Percentiles rank a stretch among this genome's conserved stretches.
phyloP scores from a whole-genome alignment of 1,284 basidiomycete genomes.

The Rugosomyces carneus region DNA sequence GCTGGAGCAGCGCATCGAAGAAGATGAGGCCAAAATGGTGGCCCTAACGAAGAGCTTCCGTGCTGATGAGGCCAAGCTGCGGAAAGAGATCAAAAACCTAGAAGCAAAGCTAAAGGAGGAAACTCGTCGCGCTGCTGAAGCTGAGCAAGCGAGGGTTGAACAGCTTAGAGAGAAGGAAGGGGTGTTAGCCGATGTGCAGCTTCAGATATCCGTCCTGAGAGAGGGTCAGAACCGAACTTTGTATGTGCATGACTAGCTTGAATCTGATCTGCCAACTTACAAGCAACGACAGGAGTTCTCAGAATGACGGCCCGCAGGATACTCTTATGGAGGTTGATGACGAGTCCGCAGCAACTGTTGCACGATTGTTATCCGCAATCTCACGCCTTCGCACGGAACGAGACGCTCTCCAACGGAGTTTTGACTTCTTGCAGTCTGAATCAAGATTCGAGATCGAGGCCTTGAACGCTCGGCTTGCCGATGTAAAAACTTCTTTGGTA shows the following conservation, averaged over 20 bases:
- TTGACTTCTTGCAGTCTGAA: conserved; percentile 71
- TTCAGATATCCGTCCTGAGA: conserved; percentile 24
- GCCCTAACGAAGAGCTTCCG: conserved; percentile 42
- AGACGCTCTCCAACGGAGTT: conserved; percentile 56
- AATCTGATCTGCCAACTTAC: background rate
- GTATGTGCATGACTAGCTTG: background rate
- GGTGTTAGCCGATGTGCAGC: conserved; percentile 32
- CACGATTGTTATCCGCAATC: conserved; percentile 54
- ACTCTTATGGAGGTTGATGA: conserved; percentile 21
- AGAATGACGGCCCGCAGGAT: background rate
- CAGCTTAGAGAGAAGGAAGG: conserved; percentile 41
- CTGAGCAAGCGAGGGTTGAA: conserved; percentile 29
- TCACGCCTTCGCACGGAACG: conserved; percentile 66
- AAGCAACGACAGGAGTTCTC: background rate
- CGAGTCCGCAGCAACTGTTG: conserved; percentile 37
- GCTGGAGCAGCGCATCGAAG: conserved; percentile 54
- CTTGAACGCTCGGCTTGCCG: conserved; percentile 42
- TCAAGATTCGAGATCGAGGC: conserved; percentile 60
- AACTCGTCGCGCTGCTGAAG: background rate
- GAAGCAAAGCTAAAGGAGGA: background rate
- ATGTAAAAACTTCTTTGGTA: conserved; percentile 16
- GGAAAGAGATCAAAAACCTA: conserved; percentile 8
- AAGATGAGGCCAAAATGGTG: conserved; percentile 55
- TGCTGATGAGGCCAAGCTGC: conserved; percentile 29
- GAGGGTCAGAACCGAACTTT: conserved; percentile 18